Percentiles rank a stretch among this genome's conserved stretches.
phyloP scores from a whole-genome alignment of 1,284 basidiomycete genomes.

The Ustilago curta region DNA sequence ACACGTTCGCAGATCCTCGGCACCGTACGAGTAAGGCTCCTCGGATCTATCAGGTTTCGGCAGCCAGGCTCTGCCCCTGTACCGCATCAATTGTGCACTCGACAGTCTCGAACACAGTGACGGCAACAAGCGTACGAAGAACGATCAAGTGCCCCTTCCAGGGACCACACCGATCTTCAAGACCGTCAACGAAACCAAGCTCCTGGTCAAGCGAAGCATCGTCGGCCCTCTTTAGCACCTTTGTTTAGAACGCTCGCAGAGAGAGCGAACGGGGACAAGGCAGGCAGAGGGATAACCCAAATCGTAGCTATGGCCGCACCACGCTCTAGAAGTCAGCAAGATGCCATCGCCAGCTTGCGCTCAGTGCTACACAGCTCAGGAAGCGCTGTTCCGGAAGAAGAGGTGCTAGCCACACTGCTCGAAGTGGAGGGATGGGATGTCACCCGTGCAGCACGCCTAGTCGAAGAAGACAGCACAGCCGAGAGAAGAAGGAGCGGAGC shows the following conservation, averaged over 20 bases:
- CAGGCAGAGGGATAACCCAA: no score
- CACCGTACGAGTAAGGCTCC: no score
- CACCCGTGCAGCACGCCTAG: constrained; percentile 33
- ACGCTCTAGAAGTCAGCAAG: constrained; percentile 34
- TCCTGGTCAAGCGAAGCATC: neutral
- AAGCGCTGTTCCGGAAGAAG: constrained; percentile 28
- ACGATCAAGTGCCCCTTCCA: no score
- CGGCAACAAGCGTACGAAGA: no score
- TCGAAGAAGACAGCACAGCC: constrained; percentile 45
- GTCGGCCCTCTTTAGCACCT: neutral
- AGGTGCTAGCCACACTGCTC: constrained; percentile 42
- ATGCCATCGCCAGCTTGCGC: constrained; percentile 43
- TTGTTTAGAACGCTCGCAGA: neutral
- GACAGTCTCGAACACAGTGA: neutral
- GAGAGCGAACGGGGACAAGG: neutral
- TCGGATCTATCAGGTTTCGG: neutral
- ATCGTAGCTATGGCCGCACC: constrained; percentile 20
- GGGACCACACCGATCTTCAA: neutral
- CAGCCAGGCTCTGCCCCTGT: neutral
- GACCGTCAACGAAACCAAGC: neutral
- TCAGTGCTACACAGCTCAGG: constrained; percentile 29
- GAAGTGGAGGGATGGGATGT: constrained; percentile 55
- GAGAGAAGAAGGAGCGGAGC: constrained; percentile 48
- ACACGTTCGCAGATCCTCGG: neutral
- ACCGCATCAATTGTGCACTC: neutral